Evolutionary conservation across 306 rosid genomes (phyloP).

Genomic region (Dalbergia cochinchinensis): DNA sequence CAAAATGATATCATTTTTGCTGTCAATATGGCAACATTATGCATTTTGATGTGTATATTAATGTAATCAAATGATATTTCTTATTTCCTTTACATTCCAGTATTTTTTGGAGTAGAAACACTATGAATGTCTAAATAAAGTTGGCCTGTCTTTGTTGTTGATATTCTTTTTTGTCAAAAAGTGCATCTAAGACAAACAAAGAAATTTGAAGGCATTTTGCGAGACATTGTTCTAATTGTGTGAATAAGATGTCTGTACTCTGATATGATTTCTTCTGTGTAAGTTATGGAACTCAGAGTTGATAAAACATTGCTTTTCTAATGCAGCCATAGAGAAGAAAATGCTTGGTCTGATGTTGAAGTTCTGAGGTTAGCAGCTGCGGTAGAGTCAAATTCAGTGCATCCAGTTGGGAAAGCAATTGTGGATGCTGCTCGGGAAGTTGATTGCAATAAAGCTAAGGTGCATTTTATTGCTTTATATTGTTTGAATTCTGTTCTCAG

Average conservation of each 20-base stretch:
- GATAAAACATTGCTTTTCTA: constrained; percentile 26
- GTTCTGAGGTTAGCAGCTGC: constrained; percentile 89
- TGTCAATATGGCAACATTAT: constrained; percentile 5
- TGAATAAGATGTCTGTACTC: neutral
- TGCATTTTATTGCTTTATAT: constrained; percentile 43
- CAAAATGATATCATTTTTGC: constrained; percentile 37
- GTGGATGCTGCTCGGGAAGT: constrained; percentile 81
- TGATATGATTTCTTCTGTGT: constrained; percentile 20
- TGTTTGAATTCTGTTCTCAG: neutral
- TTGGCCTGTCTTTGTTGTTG: neutral
- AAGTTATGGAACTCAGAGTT: constrained; percentile 44
- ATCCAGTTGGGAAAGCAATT: constrained; percentile 95
- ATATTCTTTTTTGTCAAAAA: neutral
- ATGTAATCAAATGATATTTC: constrained; percentile 8
- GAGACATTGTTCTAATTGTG: constrained; percentile 5
- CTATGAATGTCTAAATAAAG: neutral
- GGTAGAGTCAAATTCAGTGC: constrained; percentile 90
- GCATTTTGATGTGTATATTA: neutral
- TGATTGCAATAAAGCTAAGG: constrained; percentile 72
- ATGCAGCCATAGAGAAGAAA: constrained; percentile 59
- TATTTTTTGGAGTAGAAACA: neutral
- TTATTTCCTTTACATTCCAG: neutral
- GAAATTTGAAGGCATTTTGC: neutral
- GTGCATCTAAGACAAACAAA: neutral
- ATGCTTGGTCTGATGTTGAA: constrained; percentile 73